Evolutionary conservation across 1,139 yeast genomes (phyloP).

Genomic region (Pichia sp.): DNA sequence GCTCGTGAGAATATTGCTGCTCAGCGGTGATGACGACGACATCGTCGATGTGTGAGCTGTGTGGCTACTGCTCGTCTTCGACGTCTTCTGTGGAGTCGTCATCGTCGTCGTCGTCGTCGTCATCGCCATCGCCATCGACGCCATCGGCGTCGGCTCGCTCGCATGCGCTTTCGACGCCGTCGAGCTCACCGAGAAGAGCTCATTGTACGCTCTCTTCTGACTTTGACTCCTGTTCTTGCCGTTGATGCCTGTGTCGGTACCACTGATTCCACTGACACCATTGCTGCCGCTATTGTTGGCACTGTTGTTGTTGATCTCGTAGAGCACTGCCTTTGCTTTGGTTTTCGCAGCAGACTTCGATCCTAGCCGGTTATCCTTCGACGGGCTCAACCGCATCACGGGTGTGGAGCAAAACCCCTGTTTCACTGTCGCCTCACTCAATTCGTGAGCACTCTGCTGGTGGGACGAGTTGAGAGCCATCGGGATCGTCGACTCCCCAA

Average conservation of each 20-base stretch:
- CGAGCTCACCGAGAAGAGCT: neutral
- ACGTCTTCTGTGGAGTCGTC: conserved; percentile 1
- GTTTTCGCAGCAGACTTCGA: neutral
- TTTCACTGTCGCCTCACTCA: conserved; percentile 22
- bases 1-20: conserved; percentile 13
- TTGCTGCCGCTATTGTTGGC: too few species aligned
- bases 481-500: conserved; percentile 28
- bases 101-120: neutral
- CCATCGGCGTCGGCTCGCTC: neutral
- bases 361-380: conserved; percentile 11
- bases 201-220: neutral
- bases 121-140: neutral
- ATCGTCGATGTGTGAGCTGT: neutral
- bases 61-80: neutral
- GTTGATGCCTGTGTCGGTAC: neutral
- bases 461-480: conserved; percentile 19
- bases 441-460: conserved; percentile 9
- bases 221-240: neutral
- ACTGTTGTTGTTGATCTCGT: conserved; percentile 4
- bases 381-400: conserved; percentile 34
- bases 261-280: neutral
- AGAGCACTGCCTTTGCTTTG: conserved; percentile 7
- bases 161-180: neutral
- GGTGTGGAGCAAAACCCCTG: conserved; percentile 34
- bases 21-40: conserved; percentile 18